Evolutionary conservation across 441 rosid genomes (phyloP).

Genomic region (Euphorbia schlechtendalii): DNA sequence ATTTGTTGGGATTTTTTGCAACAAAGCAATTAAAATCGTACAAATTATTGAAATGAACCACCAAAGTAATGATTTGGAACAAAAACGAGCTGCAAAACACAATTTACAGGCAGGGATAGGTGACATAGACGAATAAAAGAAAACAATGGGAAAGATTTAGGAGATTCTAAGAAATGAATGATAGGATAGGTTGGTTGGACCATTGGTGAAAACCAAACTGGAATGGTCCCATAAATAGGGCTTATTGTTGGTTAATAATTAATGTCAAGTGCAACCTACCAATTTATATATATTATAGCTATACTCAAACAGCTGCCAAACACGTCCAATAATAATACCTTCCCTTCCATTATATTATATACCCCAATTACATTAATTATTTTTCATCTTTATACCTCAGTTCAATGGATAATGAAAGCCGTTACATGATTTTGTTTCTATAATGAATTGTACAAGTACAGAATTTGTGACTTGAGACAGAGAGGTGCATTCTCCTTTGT

Average conservation of each 20-base stretch:
- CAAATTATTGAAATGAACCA: too few species aligned
- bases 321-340: neutral
- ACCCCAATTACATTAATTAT: neutral
- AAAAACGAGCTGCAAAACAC: neutral
- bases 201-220: neutral
- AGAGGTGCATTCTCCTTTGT: neutral
- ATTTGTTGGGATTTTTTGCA: too few species aligned
- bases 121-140: neutral
- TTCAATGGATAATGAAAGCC: constrained; percentile 8
- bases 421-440: neutral
- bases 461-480: neutral
- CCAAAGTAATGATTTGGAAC: constrained; percentile 12
- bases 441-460: neutral
- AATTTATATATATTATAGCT: neutral
- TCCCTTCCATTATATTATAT: neutral
- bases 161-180: neutral
- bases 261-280: constrained; percentile 3
- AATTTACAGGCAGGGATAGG: too few species aligned
- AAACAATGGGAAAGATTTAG: neutral
- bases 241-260: neutral
- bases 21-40: too few species aligned
- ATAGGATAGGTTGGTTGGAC: neutral
- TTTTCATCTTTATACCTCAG: neutral
- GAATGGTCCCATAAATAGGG: neutral
- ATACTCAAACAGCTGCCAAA: neutral